Conservation (phyloP, 257 asterid species). For the Capsicum chinense region DNA sequence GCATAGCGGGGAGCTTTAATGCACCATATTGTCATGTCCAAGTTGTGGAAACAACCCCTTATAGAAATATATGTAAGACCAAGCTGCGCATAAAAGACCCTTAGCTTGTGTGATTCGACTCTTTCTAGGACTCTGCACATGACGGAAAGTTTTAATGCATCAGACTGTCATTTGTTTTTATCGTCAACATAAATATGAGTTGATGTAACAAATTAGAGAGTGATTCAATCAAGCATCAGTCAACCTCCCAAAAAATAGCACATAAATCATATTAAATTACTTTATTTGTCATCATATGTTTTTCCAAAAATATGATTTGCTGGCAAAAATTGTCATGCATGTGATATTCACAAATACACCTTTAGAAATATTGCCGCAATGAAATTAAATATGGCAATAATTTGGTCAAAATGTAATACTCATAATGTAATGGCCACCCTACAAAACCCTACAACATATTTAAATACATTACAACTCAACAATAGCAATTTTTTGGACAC, state of each 20-base stretch:
- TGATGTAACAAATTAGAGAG: background rate
- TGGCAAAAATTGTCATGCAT: slow-evolving; percentile 44
- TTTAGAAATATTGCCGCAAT: slow-evolving; percentile 2
- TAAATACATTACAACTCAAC: background rate
- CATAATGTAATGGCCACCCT: background rate
- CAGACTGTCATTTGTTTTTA: no score
- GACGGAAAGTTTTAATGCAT: no score
- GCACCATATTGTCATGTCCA: no score
- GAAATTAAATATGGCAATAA: slow-evolving; percentile 23
- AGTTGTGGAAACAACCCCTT: no score
- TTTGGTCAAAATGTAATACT: slow-evolving; percentile 16
- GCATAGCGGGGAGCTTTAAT: no score
- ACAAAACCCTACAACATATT: slow-evolving; percentile 9
- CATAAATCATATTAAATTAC: background rate
- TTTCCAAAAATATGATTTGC: slow-evolving; percentile 31
- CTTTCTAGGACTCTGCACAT: no score
- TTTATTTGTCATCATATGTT: background rate
- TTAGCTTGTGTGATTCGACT: no score
- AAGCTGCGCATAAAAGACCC: no score
- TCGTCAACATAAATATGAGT: background rate
- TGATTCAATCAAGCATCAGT: no score
- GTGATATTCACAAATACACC: slow-evolving; percentile 39
- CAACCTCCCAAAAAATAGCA: background rate
- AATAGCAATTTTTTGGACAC: background rate
- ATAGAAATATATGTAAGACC: no score